Evolutionary conservation across 2,329 filamentous ascomycete genomes (phyloP), one percentile per base, ranked within the genome.

Genomic region (Parasarocladium wereldwijsianum): DNA sequence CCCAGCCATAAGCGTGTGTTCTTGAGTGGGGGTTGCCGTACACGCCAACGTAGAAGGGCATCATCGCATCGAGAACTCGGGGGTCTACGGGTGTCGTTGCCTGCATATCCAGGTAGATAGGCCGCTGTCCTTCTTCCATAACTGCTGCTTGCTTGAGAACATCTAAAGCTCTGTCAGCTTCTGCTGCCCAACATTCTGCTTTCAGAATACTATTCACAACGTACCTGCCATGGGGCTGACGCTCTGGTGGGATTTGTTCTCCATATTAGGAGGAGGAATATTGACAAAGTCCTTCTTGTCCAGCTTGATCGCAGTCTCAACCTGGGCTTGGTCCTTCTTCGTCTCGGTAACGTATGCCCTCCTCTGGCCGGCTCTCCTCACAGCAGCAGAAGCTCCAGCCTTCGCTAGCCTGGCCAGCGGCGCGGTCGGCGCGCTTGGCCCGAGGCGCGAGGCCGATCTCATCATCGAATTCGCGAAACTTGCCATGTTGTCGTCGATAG

Each of bases 31-130:
- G 90, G 55, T 98, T 98, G 42, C 90, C 90, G 50, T 93, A 98
- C 28, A 92, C 70, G 38, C 86, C 85, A 20, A 86, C 87, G 51
- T 86, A 85, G 57, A 74, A 98, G 1, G 90, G 90, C 24, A 98
- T 68, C 90, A 98, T 98, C 33, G 84, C 80, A 54, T 98, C 90
- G 26, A 98, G 69, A 18, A 98, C 90, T 40, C 90, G 74, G 15
- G 90, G 90, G 45, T 98, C 90, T 35, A 90, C 75, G 12, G 90
- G 90, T 1, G 90, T 98, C 1, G 90, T 98, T 20, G 90, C 84
- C 58, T 98, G 90, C 78, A 93, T 93, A 50, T 98, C 90, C 32
- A 98, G 76, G 47, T 98, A 98, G 49, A 98, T 96, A 22, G 90
- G 90, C 35, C 90, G 69, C 37, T 82, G 77, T 34, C 90, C 90